A percentile compares a stretch with the other conserved stretches of the same genome.
Evolutionary conservation across 208 protist species (phyloP).

Genomic region (Trypanosoma avium): DNA sequence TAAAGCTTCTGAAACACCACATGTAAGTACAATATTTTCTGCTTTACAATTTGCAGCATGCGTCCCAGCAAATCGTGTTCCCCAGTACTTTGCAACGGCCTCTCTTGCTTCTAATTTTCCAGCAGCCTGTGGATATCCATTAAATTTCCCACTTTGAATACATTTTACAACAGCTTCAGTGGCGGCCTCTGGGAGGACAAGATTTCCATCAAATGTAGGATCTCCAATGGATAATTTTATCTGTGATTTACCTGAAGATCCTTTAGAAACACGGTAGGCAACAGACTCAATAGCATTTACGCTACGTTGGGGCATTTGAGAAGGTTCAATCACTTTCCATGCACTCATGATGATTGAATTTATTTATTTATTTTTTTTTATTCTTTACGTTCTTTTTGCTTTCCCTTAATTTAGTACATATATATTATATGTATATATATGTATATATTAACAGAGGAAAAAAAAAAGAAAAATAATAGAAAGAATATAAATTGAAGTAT

Average conservation of each 20-base stretch:
- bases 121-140: conserved; percentile 56
- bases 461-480: background rate
- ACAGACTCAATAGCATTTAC: background rate
- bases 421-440: too few species aligned
- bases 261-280: background rate
- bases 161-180: conserved; percentile 38
- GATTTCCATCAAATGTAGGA: conserved; percentile 64
- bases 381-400: background rate
- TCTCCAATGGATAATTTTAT: conserved; percentile 45
- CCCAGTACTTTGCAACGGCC: conserved; percentile 53
- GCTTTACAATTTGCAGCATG: conserved; percentile 2
- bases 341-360: background rate
- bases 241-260: background rate
- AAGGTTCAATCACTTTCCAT: conserved; percentile 7
- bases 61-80: conserved; percentile 5
- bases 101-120: conserved; percentile 34
- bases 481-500: background rate
- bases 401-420: too few species aligned
- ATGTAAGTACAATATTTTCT: conserved; percentile 80
- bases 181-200: conserved; percentile 32
- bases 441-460: background rate
- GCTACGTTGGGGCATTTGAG: conserved; percentile 1
- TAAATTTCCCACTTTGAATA: conserved; percentile 31
- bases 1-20: conserved; percentile 87
- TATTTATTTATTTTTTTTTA: background rate